Base-by-base conservation (phyloP, 257 asterid genomes). In the Jacaranda mimosifolia region DNA sequence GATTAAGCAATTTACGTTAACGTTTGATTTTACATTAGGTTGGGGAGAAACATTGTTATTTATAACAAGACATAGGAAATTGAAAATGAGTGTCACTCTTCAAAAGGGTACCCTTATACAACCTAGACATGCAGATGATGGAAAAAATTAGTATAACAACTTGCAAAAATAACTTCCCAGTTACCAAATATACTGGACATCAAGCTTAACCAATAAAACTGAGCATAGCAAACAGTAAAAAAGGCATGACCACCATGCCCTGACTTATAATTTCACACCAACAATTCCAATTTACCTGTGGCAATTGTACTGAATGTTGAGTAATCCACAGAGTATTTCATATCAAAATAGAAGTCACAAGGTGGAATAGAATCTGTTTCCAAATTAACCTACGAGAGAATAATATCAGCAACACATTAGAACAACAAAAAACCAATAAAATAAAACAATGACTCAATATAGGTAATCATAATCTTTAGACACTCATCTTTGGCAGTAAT, bases 321-420 rank as follows among this genome's bases (percentile, higher is more conserved):
- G 80, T 86, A 86, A 70, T 83, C 87, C 74, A 86, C 86, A 10
- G 85, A 83, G 70, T 83, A 86, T 69, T 81, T 77, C 90, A 83
- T 86, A 70, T 86, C 90, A 81, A 63, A 86, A 60, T 86, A 83
- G 77, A 79, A 86, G 80, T 86, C 90, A 69, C 84, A 83, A 56
- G 86, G 83, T 49, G 87, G 88, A 53, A 81, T 77, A 26, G 46
- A 51, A 51, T 77, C 76, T 69, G 52, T 80, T 79, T 79, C 81
- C 53, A 65, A 51, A 66, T 74, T 76, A 63, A 73, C 87, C 90
- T 86, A 60, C 79, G 46, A 19, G 73, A 76, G 63, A 74, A 63
- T 69, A 26, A 76, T 39, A 63, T 70, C 42, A 68, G 55, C 8
- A 76, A 73, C 60, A 49, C 68, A 56, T 46, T 68, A 67, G 82